Conservation (phyloP, 2,329 filamentous ascomycete genomes). For the Aureobasidium musti region DNA sequence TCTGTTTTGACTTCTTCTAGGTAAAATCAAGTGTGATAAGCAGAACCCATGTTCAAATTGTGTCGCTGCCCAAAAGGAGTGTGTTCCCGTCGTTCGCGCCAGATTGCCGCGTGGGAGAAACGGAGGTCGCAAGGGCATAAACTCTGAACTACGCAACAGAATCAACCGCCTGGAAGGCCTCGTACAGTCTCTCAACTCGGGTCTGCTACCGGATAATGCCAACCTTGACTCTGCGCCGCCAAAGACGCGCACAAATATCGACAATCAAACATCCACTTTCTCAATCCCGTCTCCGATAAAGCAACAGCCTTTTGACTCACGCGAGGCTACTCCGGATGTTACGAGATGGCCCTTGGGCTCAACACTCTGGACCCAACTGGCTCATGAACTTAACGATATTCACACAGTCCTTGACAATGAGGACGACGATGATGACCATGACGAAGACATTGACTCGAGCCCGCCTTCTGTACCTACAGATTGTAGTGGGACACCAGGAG, state of each 20-base stretch:
- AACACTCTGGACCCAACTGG: constrained; percentile 20
- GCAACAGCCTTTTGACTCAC: background rate
- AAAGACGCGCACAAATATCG: background rate
- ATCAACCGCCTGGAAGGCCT: constrained; percentile 26
- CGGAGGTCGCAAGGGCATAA: constrained; percentile 24
- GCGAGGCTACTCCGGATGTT: background rate
- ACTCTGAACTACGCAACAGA: constrained; percentile 23
- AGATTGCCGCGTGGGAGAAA: constrained; percentile 25
- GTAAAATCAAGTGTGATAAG: constrained; percentile 31
- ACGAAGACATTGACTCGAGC: constrained; percentile 14
- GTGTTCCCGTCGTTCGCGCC: constrained; percentile 24
- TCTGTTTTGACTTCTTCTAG: background rate
- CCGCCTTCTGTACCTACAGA: constrained; percentile 1
- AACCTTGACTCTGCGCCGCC: background rate
- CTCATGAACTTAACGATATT: constrained; percentile 18
- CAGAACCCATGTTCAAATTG: constrained; percentile 26
- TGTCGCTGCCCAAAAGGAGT: constrained; percentile 11
- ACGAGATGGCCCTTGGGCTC: constrained; percentile 16
- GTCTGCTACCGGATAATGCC: background rate
- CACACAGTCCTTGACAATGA: constrained; percentile 23
- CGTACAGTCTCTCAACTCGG: constrained; percentile 25
- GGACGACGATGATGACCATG: constrained; percentile 15
- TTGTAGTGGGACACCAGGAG: background rate
- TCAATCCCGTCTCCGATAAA: background rate
- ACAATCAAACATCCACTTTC: background rate